phyloP scores from a whole-genome alignment of 73 alveolate genomes.

The Symbiodinium pilosum region DNA sequence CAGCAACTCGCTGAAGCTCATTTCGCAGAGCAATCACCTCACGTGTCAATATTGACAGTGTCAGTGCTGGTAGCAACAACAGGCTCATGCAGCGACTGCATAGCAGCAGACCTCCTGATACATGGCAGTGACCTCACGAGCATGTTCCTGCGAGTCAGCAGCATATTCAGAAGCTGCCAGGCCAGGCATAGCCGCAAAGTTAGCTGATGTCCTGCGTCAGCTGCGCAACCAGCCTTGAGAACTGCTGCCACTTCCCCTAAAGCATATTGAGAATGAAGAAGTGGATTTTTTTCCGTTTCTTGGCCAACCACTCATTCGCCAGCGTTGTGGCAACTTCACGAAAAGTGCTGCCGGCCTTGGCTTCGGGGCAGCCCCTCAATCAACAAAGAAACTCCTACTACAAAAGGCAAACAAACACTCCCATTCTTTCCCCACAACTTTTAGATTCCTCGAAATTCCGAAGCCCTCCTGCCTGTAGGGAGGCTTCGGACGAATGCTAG shows the following conservation, averaged over 20 bases:
- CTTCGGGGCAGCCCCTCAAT: too few relatives aligned
- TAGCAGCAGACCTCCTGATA: slow-evolving; percentile 43
- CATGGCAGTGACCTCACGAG: slow-evolving; percentile 70
- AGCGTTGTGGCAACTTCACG: slow-evolving; percentile 60
- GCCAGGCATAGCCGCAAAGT: not conserved
- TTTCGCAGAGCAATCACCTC: slow-evolving; percentile 46
- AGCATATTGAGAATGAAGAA: too few relatives aligned
- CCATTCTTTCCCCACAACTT: too few relatives aligned
- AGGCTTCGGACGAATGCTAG: too few relatives aligned
- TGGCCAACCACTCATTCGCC: slow-evolving; percentile 44
- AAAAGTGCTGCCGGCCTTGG: slow-evolving; percentile 74
- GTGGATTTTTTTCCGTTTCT: too few relatives aligned
- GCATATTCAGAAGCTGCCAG: not conserved
- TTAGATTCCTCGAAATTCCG: too few relatives aligned
- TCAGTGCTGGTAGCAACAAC: not conserved
- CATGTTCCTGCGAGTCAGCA: too few relatives aligned
- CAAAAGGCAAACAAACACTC: too few relatives aligned
- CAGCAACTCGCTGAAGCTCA: slow-evolving; percentile 78
- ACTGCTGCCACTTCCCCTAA: too few relatives aligned
- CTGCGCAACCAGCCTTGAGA: slow-evolving; percentile 78
- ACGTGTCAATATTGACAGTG: not conserved
- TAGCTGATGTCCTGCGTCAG: slow-evolving; percentile 44
- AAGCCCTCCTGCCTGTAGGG: too few relatives aligned
- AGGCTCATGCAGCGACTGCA: not conserved
- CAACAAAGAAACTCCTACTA: too few relatives aligned